Base-by-base conservation (phyloP, 768 basidiomycete species). In the Psilocybe cyanescens region DNA sequence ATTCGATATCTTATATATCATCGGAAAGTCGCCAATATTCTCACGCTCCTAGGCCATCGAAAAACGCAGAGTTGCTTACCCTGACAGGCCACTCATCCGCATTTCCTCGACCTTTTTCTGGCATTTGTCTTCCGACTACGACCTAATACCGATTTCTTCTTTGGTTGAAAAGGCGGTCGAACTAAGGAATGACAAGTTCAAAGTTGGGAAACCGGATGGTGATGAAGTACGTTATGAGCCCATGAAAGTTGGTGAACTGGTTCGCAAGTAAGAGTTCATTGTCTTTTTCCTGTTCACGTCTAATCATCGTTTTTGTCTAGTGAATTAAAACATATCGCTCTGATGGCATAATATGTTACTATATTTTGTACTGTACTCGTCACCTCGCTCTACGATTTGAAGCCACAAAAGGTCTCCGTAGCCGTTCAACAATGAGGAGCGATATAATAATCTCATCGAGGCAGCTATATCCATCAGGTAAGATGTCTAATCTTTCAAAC, bases 71-170 rank as follows among this genome's bases (percentile, higher is more conserved):
- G 64, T 66, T 9, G 78, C 83, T 61, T 79, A 77, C 61, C 88
- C 94, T 2, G 81, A 86, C 57, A 87, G 96, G n/a, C 96, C 96
- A 11, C 78, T 91, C 37, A 93, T 96, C 65, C 89, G 96, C n/a
- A 95, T 99, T 65, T 96, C 95, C 2, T 96, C 94, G 1, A 98
- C 95, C 0, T 95, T 96, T 75, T 97, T 97, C 80, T 97, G 92
- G 91, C 94, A 95, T 70, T 82, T 97, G 11, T 92, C 88, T 0
- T 94, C 95, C 1, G 92, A 95, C 72, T 86, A 85, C 60, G 87
- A 92, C 55, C 81, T 95, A n/a, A 77, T 74, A 7, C 87, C 92
- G 2, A 83, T 94, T 2, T 82, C 85, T 7, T 65, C 72, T 0
- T 77, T 96, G 19, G 66, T 72, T 8, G 74, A 77, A 5, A 82